These are phyloP conservation scores for Pythium sp. DNA, from an alignment of 352 stramenopile genomes.

Conservation along the genomic window DNA sequence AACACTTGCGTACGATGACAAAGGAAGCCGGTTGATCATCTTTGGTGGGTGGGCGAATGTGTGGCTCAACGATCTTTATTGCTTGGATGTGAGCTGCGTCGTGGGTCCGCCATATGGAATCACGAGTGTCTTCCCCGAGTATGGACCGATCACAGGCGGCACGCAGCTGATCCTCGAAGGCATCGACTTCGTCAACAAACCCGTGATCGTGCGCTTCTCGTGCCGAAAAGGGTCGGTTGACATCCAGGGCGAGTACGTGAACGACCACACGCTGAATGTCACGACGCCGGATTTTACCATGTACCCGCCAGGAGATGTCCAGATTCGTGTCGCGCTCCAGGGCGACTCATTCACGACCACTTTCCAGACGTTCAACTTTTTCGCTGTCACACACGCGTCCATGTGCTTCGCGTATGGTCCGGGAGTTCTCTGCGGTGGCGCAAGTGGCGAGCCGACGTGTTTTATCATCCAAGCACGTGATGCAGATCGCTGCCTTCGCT, in stretches of 20 bases:
- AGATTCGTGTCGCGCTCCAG: slow-evolving; percentile 90
- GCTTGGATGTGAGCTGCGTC: slow-evolving; percentile 92
- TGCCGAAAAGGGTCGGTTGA: slow-evolving; percentile 91
- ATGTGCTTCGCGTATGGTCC: slow-evolving; percentile 93
- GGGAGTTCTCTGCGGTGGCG: slow-evolving; percentile 85
- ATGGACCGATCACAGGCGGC: slow-evolving; percentile 91
- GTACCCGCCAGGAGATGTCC: slow-evolving; percentile 80
- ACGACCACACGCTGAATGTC: slow-evolving; percentile 88
- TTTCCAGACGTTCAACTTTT: slow-evolving; percentile 92
- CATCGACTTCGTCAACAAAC: slow-evolving; percentile 89
- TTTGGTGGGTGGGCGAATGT: slow-evolving; percentile 96
- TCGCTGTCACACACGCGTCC: slow-evolving; percentile 87
- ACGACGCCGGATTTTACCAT: slow-evolving; percentile 89
- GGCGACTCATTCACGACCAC: slow-evolving; percentile 94
- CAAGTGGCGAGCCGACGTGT: slow-evolving; percentile 62
- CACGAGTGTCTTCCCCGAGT: slow-evolving; percentile 83
- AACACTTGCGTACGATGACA: slow-evolving; percentile 93
- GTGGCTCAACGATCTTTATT: slow-evolving; percentile 92
- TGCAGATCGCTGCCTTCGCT: slow-evolving; percentile 67
- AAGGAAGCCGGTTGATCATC: slow-evolving; percentile 88
- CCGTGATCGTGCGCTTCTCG: slow-evolving; percentile 88
- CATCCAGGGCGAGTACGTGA: slow-evolving; percentile 84
- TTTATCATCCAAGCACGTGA: slow-evolving; percentile 89
- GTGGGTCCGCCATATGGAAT: slow-evolving; percentile 96
- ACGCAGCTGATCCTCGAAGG: slow-evolving; percentile 86